Evolutionary conservation across 148 eudicot species (phyloP).

Genomic region (Rhododendron ferrugineum): DNA sequence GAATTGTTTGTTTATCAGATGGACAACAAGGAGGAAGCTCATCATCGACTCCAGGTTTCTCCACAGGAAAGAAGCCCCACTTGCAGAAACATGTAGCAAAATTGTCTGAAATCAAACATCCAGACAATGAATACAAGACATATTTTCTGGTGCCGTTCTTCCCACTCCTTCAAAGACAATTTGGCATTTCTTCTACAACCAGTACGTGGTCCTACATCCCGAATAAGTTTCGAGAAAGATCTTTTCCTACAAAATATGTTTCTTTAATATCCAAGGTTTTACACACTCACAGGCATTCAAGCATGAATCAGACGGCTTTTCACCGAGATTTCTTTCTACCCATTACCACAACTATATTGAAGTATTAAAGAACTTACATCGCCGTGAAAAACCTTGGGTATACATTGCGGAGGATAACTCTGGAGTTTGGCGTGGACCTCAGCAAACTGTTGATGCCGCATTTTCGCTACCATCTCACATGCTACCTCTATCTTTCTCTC

Average conservation of each 20-base stretch:
- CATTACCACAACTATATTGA: background rate
- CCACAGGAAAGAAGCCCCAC: background rate
- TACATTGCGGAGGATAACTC: background rate
- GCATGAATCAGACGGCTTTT: background rate
- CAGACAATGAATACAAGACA: background rate
- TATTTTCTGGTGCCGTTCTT: background rate
- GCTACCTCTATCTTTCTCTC: background rate
- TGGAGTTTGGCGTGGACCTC: background rate
- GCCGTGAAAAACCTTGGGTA: background rate
- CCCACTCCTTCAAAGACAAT: background rate
- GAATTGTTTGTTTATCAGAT: background rate
- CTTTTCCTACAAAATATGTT: background rate
- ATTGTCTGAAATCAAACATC: background rate
- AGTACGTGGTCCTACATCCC: background rate
- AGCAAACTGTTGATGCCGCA: background rate
- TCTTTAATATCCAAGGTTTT: background rate
- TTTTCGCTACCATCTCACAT: background rate
- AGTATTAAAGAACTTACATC: background rate
- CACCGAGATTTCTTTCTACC: background rate
- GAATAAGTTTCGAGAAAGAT: background rate
- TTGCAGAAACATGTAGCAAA: background rate
- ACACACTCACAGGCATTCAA: background rate
- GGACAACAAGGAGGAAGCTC: background rate
- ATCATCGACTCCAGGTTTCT: background rate
- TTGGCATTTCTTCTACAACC: background rate